A percentile compares a stretch with the other conserved stretches of the same genome.
Conservation (phyloP, 2,329 filamentous ascomycete species). For the Alternaria gansuensis region DNA sequence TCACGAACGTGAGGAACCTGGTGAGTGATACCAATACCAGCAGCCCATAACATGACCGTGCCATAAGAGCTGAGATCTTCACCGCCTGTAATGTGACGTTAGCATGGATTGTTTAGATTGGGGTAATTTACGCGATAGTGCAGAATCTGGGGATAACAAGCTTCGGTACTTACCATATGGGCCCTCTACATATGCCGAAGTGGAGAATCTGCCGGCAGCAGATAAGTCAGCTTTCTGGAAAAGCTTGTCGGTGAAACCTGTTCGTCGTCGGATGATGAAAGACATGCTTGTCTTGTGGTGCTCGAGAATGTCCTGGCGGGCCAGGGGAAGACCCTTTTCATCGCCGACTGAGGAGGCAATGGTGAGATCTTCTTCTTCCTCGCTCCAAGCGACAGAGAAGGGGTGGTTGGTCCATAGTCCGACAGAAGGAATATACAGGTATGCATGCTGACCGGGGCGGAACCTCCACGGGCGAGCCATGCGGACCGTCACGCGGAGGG, state of each 20-base stretch:
- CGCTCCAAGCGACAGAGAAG: slow-evolving; percentile 81
- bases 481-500: slow-evolving; percentile 75
- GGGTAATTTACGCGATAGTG: slow-evolving; percentile 39
- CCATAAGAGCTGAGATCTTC: slow-evolving; percentile 92
- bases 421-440: slow-evolving; percentile 77
- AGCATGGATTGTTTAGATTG: slow-evolving; percentile 34
- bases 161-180: slow-evolving; percentile 69
- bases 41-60: slow-evolving; percentile 88
- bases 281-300: slow-evolving; percentile 69
- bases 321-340: slow-evolving; percentile 60
- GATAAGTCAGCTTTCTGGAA: slow-evolving; percentile 71
- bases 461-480: slow-evolving; percentile 81
- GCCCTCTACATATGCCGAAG: slow-evolving; percentile 83
- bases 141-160: slow-evolving; percentile 36
- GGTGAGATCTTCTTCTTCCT: slow-evolving; percentile 62
- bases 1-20: slow-evolving; percentile 88
- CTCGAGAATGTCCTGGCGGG: slow-evolving; percentile 61
- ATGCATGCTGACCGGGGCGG: slow-evolving; percentile 78
- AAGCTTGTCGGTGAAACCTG: slow-evolving; percentile 84
- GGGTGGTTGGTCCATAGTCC: slow-evolving; percentile 79
- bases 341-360: slow-evolving; percentile 36
- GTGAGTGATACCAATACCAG: slow-evolving; percentile 94
- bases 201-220: slow-evolving; percentile 64
- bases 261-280: slow-evolving; percentile 86
- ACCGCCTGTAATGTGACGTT: slow-evolving; percentile 62